These are phyloP conservation scores for Cyclospora cayetanensis DNA, from an alignment of 169 alveolate species.

Conservation along the genomic window DNA sequence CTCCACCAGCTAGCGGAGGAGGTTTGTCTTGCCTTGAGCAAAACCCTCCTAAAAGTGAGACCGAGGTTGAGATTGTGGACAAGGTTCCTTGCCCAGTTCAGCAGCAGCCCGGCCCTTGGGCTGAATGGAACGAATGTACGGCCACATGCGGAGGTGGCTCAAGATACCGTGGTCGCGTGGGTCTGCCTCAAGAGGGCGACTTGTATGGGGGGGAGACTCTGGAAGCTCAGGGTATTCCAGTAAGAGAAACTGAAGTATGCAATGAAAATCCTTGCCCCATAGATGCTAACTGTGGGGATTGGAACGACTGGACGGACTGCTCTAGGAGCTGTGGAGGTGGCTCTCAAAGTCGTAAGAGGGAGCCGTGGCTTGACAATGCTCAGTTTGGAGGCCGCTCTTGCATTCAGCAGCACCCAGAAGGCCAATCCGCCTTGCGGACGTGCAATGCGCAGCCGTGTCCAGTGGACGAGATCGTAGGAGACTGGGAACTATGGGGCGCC, in stretches of 20 bases:
- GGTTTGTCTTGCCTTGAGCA: conserved; percentile 67
- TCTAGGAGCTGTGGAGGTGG: conserved; percentile 78
- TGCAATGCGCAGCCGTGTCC: conserved; percentile 73
- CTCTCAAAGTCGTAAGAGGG: conserved; percentile 65
- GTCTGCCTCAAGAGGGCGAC: conserved; percentile 55
- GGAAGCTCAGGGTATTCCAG: conserved; percentile 32
- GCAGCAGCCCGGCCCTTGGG: conserved; percentile 71
- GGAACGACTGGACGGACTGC: conserved; percentile 73
- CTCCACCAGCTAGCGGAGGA: conserved; percentile 55
- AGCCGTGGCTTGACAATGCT: conserved; percentile 62
- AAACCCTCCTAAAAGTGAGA: conserved; percentile 1
- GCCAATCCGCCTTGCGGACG: not conserved
- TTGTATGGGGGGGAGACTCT: conserved; percentile 57
- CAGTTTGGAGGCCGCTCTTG: conserved; percentile 68
- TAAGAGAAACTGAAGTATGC: conserved; percentile 52
- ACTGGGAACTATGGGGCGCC: conserved; percentile 76
- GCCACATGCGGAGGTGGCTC: conserved; percentile 79
- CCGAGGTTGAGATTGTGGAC: conserved; percentile 16
- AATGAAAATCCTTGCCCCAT: conserved; percentile 65
- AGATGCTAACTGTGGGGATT: conserved; percentile 69
- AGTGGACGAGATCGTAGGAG: conserved; percentile 73
- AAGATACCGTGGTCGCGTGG: conserved; percentile 63
- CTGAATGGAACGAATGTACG: conserved; percentile 77
- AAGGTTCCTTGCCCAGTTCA: conserved; percentile 55
- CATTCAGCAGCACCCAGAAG: conserved; percentile 63